Evolutionary conservation across 139 green algal species (phyloP).

Genomic region (Picochlorum sp.): DNA sequence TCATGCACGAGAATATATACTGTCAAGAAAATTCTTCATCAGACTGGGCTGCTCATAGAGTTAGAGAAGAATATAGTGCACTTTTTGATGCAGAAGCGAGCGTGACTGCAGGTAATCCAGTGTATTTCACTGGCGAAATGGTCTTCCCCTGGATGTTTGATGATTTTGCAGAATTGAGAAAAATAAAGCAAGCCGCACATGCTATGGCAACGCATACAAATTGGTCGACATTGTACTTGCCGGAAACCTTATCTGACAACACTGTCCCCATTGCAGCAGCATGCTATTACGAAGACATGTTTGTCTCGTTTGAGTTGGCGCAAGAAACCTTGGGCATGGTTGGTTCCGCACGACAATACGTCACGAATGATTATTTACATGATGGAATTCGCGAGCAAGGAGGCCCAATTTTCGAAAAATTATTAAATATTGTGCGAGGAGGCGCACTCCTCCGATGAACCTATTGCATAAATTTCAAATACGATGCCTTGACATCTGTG

Average conservation of each 20-base stretch:
- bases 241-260: slow-evolving; percentile 37
- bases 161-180: slow-evolving; percentile 63
- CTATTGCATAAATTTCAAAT: slow-evolving; percentile 7
- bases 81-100: slow-evolving; percentile 59
- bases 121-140: slow-evolving; percentile 74
- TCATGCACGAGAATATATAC: slow-evolving; percentile 97
- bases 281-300: slow-evolving; percentile 88
- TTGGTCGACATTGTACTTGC: slow-evolving; percentile 81
- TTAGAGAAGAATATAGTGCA: slow-evolving; percentile 50
- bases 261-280: slow-evolving; percentile 60
- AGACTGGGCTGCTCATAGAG: slow-evolving; percentile 60
- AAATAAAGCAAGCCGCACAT: slow-evolving; percentile 53
- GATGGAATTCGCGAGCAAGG: slow-evolving; percentile 71
- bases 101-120: slow-evolving; percentile 33
- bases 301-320: slow-evolving; percentile 82
- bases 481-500: slow-evolving; percentile 38
- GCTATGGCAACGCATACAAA: too few species aligned
- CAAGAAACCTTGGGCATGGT: slow-evolving; percentile 55
- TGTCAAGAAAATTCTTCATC: slow-evolving; percentile 84
- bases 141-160: slow-evolving; percentile 94
- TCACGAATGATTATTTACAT: slow-evolving; percentile 87
- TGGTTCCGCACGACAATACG: slow-evolving; percentile 52
- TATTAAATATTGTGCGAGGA: slow-evolving; percentile 65
- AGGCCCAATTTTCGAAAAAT: slow-evolving; percentile 54
- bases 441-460: slow-evolving; percentile 38